phyloP scores from a whole-genome alignment of 2,329 filamentous ascomycete species.

The Sporothrix euskadiensis region DNA sequence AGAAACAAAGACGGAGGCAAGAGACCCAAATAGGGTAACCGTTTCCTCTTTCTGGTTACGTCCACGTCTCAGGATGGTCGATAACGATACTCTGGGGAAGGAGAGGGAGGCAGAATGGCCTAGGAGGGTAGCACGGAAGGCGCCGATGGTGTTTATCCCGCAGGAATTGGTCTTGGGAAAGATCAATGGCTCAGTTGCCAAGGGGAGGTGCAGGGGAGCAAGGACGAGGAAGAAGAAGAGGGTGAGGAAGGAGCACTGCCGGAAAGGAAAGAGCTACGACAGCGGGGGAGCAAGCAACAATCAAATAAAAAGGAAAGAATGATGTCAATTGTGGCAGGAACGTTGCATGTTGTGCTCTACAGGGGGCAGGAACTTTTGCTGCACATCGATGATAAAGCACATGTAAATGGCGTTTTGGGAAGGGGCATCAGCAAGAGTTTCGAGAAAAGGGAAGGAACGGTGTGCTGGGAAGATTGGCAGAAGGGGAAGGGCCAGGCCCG shows the following conservation, averaged over 20 bases:
- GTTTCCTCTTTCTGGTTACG: not conserved
- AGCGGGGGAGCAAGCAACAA: not conserved
- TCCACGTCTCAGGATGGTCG: not conserved
- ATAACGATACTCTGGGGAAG: not conserved
- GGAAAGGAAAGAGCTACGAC: not conserved
- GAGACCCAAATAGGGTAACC: not conserved
- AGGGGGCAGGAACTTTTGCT: not conserved
- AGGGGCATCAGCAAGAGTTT: not conserved
- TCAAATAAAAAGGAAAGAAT: not conserved
- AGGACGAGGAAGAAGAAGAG: not conserved
- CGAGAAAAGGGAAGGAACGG: constrained; percentile 8
- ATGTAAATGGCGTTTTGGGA: not conserved
- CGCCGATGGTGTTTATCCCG: not conserved
- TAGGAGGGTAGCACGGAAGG: not conserved
- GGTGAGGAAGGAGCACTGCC: not conserved
- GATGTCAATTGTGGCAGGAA: not conserved
- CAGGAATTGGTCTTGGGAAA: not conserved
- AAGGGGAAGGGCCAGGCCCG: constrained; percentile 1
- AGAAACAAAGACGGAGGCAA: constrained; percentile 21
- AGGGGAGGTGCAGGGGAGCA: not conserved
- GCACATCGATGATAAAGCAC: not conserved
- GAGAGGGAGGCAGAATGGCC: not conserved
- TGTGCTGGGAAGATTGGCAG: not conserved
- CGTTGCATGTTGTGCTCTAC: not conserved
- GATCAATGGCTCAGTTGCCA: not conserved